Evolutionary conservation across 164 flowering plant genomes (phyloP), one percentile per base, ranked within the genome.

Genomic region (Stephania japonica): DNA sequence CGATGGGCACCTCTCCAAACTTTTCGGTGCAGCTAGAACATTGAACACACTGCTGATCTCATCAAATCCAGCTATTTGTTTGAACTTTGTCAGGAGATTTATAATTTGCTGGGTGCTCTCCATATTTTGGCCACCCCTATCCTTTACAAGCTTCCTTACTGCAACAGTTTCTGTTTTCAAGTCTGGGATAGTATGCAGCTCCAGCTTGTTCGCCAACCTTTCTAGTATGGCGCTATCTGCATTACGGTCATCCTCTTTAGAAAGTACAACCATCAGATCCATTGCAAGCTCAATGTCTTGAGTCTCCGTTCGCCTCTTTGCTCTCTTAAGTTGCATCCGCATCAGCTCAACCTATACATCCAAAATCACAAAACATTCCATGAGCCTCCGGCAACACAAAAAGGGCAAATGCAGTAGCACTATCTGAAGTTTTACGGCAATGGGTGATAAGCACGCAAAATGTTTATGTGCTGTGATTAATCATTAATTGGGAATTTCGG

Each of bases 231-330:
- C 94, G 49, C 79, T 84, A 67, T 90, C 94, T n/a, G 91, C 89
- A 77, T 87, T 91, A 21, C 87, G 74, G 12, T 83, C 93, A 72
- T 88, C 84, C 3, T 82, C 71, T 70, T 85, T 82, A 5, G 89
- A 86, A 68, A 89, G 84, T 0, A 87, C 86, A 66, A 89, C 90
- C 90, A 93, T 87, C 86, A 89, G 74, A 70, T 93, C 98, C 93
- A 93, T 89, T n/a, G 92, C 90, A 26, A 91, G 88, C 76, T 91
- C 97, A 38, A 91, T 89, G 63, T 91, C 98, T 68, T 87, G 92
- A 27, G 90, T 88, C 59, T 93, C 98, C 1, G 89, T 85, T 49
- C 95, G 74, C 67, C 82, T 76, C 80, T 81, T 91, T n/a, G 89
- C 89, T 79, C 93, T 81, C 78, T 64, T 84, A 7, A 93, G 83